Evolutionary conservation across 169 alveolate species (phyloP), one percentile per base, ranked within the genome.

Genomic region (Plasmodium billcollinsi): DNA sequence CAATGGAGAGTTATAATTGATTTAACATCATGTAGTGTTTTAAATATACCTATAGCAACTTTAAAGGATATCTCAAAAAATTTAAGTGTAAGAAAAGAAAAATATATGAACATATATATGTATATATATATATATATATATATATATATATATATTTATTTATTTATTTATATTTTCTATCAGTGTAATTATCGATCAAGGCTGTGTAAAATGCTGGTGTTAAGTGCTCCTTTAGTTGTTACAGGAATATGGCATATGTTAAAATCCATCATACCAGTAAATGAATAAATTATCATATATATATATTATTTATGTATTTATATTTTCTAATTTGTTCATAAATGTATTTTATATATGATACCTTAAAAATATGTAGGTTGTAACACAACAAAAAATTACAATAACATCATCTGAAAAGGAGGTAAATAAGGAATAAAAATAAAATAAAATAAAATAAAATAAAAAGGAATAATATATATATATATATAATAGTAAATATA

Each of bases 1-100:
- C 96, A 94, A 83, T 94, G 96, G 96, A 72, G 88, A 70, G 95
- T 94, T 45, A 88, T 94, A 18, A 72, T 94, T 12, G 96, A 94
- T 67, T 45, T 94, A 88, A 88, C 88, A 18, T 92, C 94, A 20
- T 89, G 94, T 18, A 88, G 92, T 63, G 91, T 94, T 47, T 67
- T 94, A 62, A 91, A 88, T 47, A 80, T 94, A 18, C 96, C 90
- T 66, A 90, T 89, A 21, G 39, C 90, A 21, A 88, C 93, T 26
- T 73, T 94, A 29, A 94, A 92, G 74, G 95, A 94, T 61, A 92
- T 92, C 47, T 91, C 95, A 6, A 88, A 74, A 45, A 73, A 93
- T n/a, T 74, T 94, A 29, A 90, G 95, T 6, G 95, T 94, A 56
- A 67, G 24, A 11, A 59, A 7, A 74, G 18, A 4, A 62, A 45